Base-by-base conservation (phyloP, 352 stramenopile genomes). In the Phytopythium ostracodes region DNA sequence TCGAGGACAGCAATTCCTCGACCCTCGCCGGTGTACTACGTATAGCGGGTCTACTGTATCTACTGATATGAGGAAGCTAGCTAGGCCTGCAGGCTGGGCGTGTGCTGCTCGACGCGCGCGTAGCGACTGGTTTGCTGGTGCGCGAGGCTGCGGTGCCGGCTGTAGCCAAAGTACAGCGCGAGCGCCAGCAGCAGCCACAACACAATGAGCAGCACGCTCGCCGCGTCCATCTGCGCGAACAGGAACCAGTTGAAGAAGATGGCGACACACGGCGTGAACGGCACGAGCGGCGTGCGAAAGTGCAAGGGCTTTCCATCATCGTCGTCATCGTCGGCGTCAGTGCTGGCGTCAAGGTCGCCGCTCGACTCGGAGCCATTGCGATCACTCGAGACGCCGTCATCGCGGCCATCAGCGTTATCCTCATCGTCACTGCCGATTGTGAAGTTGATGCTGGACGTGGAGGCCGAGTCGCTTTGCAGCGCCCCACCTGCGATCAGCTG, bases 241-340 rank as follows among this genome's bases (percentile, higher is more conserved):
- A 95, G 62, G 47, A 92, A 92, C 87, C 87, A 95, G 71, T 95
- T 95, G 72, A 95, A 91, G 58, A 91, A 92, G 62, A 95, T 92
- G 6, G 86, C 84, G 1, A 95, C 38, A 40, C 81, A 91, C n/a
- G 84, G 86, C 22, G 83, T 59, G 44, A 91, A 93, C 31, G 86
- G 86, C 40, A 93, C 86, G 38, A 89, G 63, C 38, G 86, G 86
- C 36, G 85, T 81, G 56, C 77, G 75, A 51, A 92, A 94, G 44
- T 65, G 78, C 29, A 60, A 51, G 29, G 59, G 52, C 47, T 79
- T 77, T 29, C 53, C 65, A 10, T 82, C 68, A 25, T 69, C 51
- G 31, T 76, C 67, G 18, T 84, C 65, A 52, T 77, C 63, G 22
- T 72, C 55, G 4, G 35, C 40, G 12, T 61, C 65, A 38, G 7